Conservation (phyloP, 306 rosid genomes). For the Quercus dentata region DNA sequence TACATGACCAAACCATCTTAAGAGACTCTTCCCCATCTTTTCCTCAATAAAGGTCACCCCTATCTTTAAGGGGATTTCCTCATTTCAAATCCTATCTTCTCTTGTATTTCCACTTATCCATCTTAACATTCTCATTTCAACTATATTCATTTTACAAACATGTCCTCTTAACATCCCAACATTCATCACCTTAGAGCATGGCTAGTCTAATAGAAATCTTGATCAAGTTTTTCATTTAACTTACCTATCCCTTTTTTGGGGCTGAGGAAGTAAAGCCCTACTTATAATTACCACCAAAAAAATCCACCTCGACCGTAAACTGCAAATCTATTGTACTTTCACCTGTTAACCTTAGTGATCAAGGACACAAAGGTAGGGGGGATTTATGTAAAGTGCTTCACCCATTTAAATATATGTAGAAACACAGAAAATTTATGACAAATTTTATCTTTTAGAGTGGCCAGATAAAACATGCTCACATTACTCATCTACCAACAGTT, state of each 20-base stretch:
- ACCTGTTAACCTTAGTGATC: background rate
- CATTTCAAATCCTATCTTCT: no score
- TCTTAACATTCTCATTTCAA: no score
- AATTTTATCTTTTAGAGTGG: background rate
- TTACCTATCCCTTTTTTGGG: background rate
- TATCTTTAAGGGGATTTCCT: no score
- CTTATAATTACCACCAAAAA: background rate
- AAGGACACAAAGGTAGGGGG: background rate
- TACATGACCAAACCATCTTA: no score
- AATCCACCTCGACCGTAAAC: background rate
- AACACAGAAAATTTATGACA: constrained; percentile 4
- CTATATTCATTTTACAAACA: no score
- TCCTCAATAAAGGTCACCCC: no score
- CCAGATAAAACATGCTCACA: background rate
- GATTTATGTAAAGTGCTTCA: background rate
- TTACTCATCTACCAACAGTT: constrained; percentile 2
- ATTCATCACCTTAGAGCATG: background rate
- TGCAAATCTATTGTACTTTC: background rate
- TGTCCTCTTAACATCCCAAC: background rate
- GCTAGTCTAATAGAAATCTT: no score
- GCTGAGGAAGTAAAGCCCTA: background rate
- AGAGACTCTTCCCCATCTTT: no score
- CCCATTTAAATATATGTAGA: background rate
- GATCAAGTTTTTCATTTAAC: no score
- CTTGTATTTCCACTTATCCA: no score